These are phyloP conservation scores for Fusarium cicatricum DNA, from an alignment of 2,329 filamentous ascomycete genomes.

Conservation along the genomic window DNA sequence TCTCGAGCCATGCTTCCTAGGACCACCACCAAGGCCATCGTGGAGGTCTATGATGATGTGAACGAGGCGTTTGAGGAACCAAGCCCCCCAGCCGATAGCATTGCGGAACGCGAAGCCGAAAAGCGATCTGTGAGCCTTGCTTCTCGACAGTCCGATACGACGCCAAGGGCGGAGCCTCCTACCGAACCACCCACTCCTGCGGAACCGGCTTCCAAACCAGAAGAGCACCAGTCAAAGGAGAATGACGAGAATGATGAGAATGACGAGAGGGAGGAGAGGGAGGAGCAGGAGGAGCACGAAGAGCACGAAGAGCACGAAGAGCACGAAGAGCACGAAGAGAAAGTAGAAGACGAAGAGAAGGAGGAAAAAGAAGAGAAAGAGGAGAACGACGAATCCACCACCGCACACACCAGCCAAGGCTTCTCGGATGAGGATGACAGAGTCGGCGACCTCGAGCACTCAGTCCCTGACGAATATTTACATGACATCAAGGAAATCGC, in stretches of 20 bases:
- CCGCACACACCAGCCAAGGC: conserved; percentile 54
- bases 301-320: too few species aligned
- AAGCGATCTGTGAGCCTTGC: conserved; percentile 39
- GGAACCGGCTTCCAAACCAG: conserved; percentile 34
- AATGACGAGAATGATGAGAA: conserved; percentile 41
- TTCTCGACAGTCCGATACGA: conserved; percentile 43
- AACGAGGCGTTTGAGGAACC: conserved; percentile 90
- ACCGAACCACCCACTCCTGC: conserved; percentile 37
- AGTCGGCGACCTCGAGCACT: conserved; percentile 76
- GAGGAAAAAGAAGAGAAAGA: conserved; percentile 41
- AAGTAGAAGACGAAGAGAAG: conserved; percentile 38
- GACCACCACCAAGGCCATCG: conserved; percentile 92
- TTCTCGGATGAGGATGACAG: conserved; percentile 74
- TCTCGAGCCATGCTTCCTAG: conserved; percentile 84
- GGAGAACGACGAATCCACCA: conserved; percentile 43
- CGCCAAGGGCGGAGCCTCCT: conserved; percentile 22
- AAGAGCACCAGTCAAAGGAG: conserved; percentile 36
- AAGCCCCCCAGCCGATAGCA: conserved; percentile 60
- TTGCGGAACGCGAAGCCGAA: conserved; percentile 44
- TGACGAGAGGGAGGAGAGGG: conserved; percentile 33
- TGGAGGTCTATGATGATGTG: conserved; percentile 94
- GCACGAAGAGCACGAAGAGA: conserved; percentile 43
- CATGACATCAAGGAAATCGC: conserved; percentile 70
- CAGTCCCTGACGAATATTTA: conserved; percentile 72
- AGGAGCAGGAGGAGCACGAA: conserved; percentile 42